phyloP scores from a whole-genome alignment of 2,329 filamentous ascomycete species.

The Aspergillus hortae region DNA sequence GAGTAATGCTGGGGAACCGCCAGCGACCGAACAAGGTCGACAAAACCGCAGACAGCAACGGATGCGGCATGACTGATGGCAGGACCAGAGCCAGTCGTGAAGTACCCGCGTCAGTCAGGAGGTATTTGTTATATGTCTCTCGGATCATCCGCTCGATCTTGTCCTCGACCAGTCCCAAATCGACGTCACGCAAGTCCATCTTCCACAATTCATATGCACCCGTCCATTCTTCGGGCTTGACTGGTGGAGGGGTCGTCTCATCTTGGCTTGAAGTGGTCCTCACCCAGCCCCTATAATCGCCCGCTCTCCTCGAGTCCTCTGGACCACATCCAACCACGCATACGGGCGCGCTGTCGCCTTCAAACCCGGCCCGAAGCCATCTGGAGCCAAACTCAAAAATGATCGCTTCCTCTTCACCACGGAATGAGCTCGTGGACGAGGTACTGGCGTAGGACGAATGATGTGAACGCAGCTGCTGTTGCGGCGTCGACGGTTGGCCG shows the following conservation, averaged over 20 bases:
- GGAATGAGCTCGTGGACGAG: slow-evolving; percentile 57
- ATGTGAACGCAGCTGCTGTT: slow-evolving; percentile 44
- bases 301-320: slow-evolving; percentile 70
- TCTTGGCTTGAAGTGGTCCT: slow-evolving; percentile 51
- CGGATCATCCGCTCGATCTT: slow-evolving; percentile 79
- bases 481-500: slow-evolving; percentile 51
- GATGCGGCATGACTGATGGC: slow-evolving; percentile 72
- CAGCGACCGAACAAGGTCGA: slow-evolving; percentile 78
- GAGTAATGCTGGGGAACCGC: slow-evolving; percentile 73
- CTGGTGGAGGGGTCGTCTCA: slow-evolving; percentile 27
- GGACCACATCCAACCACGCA: slow-evolving; percentile 72
- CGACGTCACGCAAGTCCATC: slow-evolving; percentile 66
- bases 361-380: slow-evolving; percentile 77
- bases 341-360: slow-evolving; percentile 71
- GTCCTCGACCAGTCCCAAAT: slow-evolving; percentile 78
- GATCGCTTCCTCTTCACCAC: slow-evolving; percentile 77
- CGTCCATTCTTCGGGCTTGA: slow-evolving; percentile 42
- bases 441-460: slow-evolving; percentile 52
- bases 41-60: slow-evolving; percentile 70
- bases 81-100: slow-evolving; percentile 71
- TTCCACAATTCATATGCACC: slow-evolving; percentile 68
- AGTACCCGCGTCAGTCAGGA: slow-evolving; percentile 59
- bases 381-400: slow-evolving; percentile 81
- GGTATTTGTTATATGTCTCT: slow-evolving; percentile 76
- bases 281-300: slow-evolving; percentile 74